Conservation (phyloP, 768 basidiomycete species). For the Tubosaeta brunneosetosa region DNA sequence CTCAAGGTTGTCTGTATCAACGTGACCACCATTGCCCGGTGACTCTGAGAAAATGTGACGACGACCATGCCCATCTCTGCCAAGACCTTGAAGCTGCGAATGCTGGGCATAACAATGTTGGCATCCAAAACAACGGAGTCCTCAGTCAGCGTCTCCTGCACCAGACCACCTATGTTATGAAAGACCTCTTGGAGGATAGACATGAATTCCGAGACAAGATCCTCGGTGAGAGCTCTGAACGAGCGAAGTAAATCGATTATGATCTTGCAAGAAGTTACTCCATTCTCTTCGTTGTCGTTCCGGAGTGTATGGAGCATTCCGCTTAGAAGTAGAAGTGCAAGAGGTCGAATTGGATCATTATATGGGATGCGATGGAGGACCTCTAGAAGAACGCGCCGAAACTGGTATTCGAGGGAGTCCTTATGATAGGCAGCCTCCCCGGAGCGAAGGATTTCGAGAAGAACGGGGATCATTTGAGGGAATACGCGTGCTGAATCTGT, state of each 20-base stretch:
- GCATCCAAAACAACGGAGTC: slow-evolving; percentile 52
- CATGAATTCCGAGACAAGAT: slow-evolving; percentile 74
- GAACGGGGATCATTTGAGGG: slow-evolving; percentile 66
- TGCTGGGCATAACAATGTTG: slow-evolving; percentile 60
- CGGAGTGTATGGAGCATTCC: slow-evolving; percentile 83
- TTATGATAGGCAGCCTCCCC: slow-evolving; percentile 64
- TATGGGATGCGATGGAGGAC: slow-evolving; percentile 85
- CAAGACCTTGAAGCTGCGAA: slow-evolving; percentile 88
- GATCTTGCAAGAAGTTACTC: slow-evolving; percentile 82
- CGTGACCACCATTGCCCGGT: slow-evolving; percentile 58
- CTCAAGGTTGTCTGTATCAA: slow-evolving; percentile 66
- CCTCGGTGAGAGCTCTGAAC: slow-evolving; percentile 68
- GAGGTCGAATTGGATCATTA: slow-evolving; percentile 70
- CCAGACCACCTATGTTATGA: slow-evolving; percentile 65
- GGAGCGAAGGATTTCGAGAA: slow-evolving; percentile 67
- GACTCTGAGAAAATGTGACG: slow-evolving; percentile 83
- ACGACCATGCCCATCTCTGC: slow-evolving; percentile 92
- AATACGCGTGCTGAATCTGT: slow-evolving; percentile 66
- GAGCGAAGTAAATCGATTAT: slow-evolving; percentile 84
- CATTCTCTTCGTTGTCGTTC: slow-evolving; percentile 95
- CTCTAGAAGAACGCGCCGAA: slow-evolving; percentile 83
- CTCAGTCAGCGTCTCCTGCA: slow-evolving; percentile 70
- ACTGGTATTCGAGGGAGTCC: slow-evolving; percentile 68
- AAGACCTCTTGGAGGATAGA: slow-evolving; percentile 76
- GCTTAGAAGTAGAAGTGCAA: slow-evolving; percentile 61